phyloP scores from a whole-genome alignment of 768 basidiomycete species.

The Hypsizygus marmoreus region DNA sequence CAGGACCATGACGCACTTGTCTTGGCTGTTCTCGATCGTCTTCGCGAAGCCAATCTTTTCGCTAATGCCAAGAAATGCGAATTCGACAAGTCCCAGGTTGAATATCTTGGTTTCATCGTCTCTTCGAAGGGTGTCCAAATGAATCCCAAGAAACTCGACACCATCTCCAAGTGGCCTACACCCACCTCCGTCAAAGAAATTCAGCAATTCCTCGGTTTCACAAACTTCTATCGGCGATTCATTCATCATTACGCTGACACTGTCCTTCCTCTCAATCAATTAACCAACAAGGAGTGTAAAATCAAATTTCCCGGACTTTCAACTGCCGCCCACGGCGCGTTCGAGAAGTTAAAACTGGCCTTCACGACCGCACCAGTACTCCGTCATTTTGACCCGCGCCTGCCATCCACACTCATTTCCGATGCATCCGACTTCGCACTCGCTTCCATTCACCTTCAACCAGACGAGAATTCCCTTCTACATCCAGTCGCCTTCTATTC shows the following conservation, averaged over 20 bases:
- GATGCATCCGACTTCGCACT: slow-evolving; percentile 39
- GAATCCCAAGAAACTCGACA: slow-evolving; percentile 38
- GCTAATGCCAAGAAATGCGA: slow-evolving; percentile 40
- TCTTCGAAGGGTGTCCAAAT: slow-evolving; percentile 30
- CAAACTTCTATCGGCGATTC: slow-evolving; percentile 41
- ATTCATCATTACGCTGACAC: slow-evolving; percentile 33
- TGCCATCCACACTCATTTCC: slow-evolving; percentile 25
- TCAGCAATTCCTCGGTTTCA: slow-evolving; percentile 39
- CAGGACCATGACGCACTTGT: slow-evolving; percentile 29
- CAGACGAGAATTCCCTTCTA: slow-evolving; percentile 22
- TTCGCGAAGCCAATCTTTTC: slow-evolving; percentile 26
- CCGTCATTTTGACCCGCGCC: slow-evolving; percentile 29
- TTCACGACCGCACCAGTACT: slow-evolving; percentile 34
- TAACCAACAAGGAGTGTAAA: slow-evolving; percentile 21
- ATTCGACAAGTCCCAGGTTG: slow-evolving; percentile 31
- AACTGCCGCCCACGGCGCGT: slow-evolving; percentile 15
- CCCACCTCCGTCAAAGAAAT: slow-evolving; percentile 31
- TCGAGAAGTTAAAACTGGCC: slow-evolving; percentile 24
- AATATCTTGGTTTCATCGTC: slow-evolving; percentile 41
- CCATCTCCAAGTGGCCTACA: slow-evolving; percentile 36
- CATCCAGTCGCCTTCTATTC: slow-evolving; percentile 44
- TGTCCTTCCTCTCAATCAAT: slow-evolving; percentile 40
- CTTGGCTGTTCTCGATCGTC: slow-evolving; percentile 27
- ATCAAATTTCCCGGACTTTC: too few species aligned
- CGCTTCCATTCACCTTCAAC: slow-evolving; percentile 31